These are phyloP conservation scores for Beta vulgaris DNA, from an alignment of 148 eudicot genomes.

Conservation along the genomic window DNA sequence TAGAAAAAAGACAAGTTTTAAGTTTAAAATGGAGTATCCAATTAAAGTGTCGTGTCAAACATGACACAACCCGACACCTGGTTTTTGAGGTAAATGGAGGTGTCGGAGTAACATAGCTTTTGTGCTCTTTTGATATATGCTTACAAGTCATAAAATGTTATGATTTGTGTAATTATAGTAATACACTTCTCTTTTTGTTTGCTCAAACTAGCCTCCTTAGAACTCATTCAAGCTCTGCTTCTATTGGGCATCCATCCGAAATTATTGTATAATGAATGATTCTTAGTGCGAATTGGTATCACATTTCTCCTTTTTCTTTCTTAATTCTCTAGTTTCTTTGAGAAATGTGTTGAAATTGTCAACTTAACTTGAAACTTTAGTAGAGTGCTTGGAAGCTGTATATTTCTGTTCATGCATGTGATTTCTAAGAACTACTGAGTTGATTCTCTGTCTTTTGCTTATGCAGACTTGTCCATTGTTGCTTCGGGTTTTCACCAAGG, in stretches of 20 bases:
- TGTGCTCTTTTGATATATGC: neutral
- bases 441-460: constrained; percentile 1
- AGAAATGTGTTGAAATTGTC: neutral
- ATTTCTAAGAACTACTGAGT: neutral
- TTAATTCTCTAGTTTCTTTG: neutral
- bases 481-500: constrained; percentile 53
- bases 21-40: too few species aligned
- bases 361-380: neutral
- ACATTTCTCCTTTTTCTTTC: neutral
- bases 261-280: neutral
- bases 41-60: too few species aligned
- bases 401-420: neutral
- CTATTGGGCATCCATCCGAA: neutral
- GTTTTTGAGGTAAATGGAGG: too few species aligned
- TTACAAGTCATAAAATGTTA: neutral
- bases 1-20: too few species aligned
- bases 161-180: neutral
- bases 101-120: too few species aligned
- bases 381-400: neutral
- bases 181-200: neutral
- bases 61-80: too few species aligned
- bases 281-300: neutral
- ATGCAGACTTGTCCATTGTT: constrained; percentile 48
- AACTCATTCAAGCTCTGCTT: neutral
- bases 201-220: neutral